A percentile compares a stretch with the other conserved stretches of the same genome.
Evolutionary conservation across 225 moss, liverwort and hornwort species (phyloP).

Genomic region (Thuidium tamariscinum): DNA sequence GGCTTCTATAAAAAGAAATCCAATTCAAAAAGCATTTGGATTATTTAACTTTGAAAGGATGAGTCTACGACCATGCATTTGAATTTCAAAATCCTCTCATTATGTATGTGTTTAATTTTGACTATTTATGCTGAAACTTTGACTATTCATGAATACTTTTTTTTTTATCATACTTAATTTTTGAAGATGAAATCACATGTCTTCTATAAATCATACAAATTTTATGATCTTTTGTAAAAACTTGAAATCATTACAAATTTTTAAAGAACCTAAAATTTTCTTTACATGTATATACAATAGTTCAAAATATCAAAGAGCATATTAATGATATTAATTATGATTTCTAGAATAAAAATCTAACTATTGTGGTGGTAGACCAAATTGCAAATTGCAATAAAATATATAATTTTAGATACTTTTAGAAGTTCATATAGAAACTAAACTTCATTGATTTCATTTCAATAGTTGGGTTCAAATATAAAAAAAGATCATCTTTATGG

Average conservation of each 20-base stretch:
- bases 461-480: background rate
- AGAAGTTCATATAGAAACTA: background rate
- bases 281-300: background rate
- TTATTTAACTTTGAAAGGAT: background rate
- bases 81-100: background rate
- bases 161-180: background rate
- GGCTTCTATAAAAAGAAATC: rapidly evolving
- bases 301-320: background rate
- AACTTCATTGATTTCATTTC: background rate
- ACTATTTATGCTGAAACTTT: background rate
- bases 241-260: background rate
- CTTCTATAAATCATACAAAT: background rate
- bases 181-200: too few relatives aligned
- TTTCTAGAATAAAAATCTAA: background rate
- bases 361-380: rapidly evolving
- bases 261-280: too few relatives aligned
- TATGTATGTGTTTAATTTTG: background rate
- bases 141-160: too few relatives aligned
- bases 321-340: rapidly evolving
- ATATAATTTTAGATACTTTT: background rate
- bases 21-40: background rate
- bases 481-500: background rate
- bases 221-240: background rate
- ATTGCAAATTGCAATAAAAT: background rate
- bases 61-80: background rate